phyloP scores from a whole-genome alignment of 495 filamentous ascomycete species.

The Aspergillus leporis region DNA sequence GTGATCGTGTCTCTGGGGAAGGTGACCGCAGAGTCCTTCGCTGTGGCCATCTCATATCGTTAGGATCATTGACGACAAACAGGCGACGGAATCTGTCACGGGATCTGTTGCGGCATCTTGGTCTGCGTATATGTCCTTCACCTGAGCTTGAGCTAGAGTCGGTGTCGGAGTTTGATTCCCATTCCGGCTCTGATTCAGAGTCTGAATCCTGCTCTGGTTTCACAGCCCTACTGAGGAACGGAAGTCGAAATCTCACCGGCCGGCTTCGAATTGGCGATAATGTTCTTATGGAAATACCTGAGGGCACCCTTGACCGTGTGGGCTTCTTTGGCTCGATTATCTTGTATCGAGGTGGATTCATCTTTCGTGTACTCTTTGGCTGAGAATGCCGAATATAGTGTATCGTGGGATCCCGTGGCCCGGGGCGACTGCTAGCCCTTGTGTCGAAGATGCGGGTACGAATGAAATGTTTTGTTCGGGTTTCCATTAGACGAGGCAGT shows the following conservation, averaged over 20 bases:
- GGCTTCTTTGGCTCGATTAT: constrained; percentile 16
- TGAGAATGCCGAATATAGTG: constrained; percentile 14
- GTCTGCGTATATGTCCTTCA: not conserved
- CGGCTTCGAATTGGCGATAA: constrained; percentile 15
- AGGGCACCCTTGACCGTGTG: constrained; percentile 3
- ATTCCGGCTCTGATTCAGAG: not conserved
- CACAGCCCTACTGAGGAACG: constrained; percentile 14
- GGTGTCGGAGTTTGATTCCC: not conserved
- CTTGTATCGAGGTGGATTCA: constrained; percentile 10
- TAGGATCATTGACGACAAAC: constrained; percentile 18
- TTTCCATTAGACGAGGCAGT: constrained; percentile 20
- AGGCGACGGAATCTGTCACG: constrained; percentile 13
- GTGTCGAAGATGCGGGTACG: constrained; percentile 13
- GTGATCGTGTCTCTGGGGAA: constrained; percentile 13
- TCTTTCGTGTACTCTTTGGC: constrained; percentile 3
- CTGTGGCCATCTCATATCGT: not conserved
- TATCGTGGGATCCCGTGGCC: constrained; percentile 14
- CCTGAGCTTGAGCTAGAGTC: not conserved
- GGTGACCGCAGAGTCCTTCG: not conserved
- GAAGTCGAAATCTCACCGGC: constrained; percentile 16
- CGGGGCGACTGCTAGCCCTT: constrained; percentile 10
- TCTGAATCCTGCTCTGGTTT: not conserved
- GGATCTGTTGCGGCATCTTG: constrained; percentile 13
- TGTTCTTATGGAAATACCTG: constrained; percentile 10
- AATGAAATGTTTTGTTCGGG: constrained; percentile 23